phyloP scores from a whole-genome alignment of 2,329 filamentous ascomycete species.

The Aspergillus floridensis region DNA sequence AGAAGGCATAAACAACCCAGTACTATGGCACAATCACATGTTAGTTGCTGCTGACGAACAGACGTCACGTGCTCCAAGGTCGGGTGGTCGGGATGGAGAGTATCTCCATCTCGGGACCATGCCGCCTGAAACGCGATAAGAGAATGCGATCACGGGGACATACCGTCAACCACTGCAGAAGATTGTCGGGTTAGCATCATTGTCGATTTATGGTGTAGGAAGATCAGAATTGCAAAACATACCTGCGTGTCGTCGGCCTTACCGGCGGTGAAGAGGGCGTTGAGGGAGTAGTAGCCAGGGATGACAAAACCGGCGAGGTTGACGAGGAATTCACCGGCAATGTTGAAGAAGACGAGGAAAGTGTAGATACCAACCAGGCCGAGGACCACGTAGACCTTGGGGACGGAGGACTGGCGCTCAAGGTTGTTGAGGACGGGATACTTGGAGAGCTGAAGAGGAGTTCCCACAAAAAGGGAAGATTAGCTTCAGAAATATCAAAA shows the following conservation, averaged over 20 bases:
- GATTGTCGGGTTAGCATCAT: slow-evolving; percentile 12
- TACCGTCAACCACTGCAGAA: slow-evolving; percentile 59
- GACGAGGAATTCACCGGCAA: slow-evolving; percentile 65
- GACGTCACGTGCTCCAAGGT: slow-evolving; percentile 25
- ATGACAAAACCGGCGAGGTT: slow-evolving; percentile 66
- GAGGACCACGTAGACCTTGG: slow-evolving; percentile 66
- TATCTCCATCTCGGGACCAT: background rate
- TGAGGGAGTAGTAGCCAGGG: slow-evolving; percentile 65
- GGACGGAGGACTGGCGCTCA: slow-evolving; percentile 65
- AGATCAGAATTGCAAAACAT: slow-evolving; percentile 24
- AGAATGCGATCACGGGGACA: slow-evolving; percentile 28
- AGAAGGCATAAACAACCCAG: slow-evolving; percentile 66
- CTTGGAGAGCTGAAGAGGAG: slow-evolving; percentile 57
- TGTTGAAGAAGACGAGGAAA: slow-evolving; percentile 71
- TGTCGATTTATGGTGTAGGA: background rate
- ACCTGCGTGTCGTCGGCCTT: slow-evolving; percentile 66
- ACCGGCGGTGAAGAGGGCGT: slow-evolving; percentile 59
- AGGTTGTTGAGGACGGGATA: slow-evolving; percentile 66
- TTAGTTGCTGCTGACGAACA: slow-evolving; percentile 11
- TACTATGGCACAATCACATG: slow-evolving; percentile 48
- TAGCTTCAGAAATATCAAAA: slow-evolving; percentile 14
- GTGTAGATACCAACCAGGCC: slow-evolving; percentile 65
- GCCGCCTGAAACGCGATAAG: slow-evolving; percentile 7
- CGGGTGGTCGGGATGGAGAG: background rate
- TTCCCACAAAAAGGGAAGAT: slow-evolving; percentile 3